Base-by-base conservation (phyloP, 768 basidiomycete genomes). In the Tylopilus sp. region DNA sequence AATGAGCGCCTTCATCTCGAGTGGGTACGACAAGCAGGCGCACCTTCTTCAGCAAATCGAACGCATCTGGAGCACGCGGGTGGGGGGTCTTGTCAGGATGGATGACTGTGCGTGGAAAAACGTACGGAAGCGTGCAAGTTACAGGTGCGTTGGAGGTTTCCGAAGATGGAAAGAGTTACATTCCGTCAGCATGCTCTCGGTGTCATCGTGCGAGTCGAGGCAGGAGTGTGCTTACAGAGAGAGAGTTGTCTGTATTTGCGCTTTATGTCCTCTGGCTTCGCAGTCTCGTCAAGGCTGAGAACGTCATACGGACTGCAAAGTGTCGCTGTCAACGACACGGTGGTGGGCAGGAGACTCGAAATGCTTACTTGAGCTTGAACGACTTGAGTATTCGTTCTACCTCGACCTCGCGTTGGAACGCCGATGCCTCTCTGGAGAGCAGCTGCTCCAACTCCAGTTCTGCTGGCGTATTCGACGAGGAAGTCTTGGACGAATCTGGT, bases 51-150 rank as follows among this genome's bases (percentile, higher is more conserved):
- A 97, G 78, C 30, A 92, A 65, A 70, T 96, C 93, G 67, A 97
- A 97, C 1, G 94, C 94, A 72, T 97, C 92, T 62, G 92, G 87
- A 46, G 92, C 90, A 63, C 85, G 83, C 26, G 82, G 77, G 73
- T 97, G 92, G 67, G 89, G 76, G 63, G 89, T 88, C 79, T 98
- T 99, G 78, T 99, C 97, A 56, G 97, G 97, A 78, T 99, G 97
- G 65, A 99, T 98, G 72, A 97, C 91, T 93, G 68, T 56, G 57
- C 62, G 61, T 70, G 55, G 67, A 50, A 70, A 56, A 74, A 79
- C 76, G 76, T 78, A 78, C 77, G 49, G 45, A 48, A 60, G 58
- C 30, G 38, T 40, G 41, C 45, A 29, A 36, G 34, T 40, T 4
- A 50, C 25, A 46, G 52, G 42, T 19, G 12, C 25, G n/a, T 30